Base-by-base conservation (phyloP, 2,329 filamentous ascomycete species). In the Berkeleyomyces rouxiae region DNA sequence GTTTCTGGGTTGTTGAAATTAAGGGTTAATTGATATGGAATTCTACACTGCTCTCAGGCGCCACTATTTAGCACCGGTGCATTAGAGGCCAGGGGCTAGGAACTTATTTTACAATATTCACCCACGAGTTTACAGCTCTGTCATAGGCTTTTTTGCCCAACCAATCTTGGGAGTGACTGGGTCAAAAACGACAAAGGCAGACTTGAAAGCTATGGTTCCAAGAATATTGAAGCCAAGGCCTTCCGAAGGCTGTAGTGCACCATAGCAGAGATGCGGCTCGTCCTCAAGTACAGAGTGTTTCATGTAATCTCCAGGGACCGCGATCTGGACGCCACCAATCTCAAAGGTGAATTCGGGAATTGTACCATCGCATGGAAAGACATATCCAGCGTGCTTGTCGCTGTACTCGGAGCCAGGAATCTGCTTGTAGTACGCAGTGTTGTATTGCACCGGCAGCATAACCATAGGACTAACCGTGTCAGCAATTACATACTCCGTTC, bases 401-500 rank as follows among this genome's bases (percentile, higher is more conserved):
- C 76, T 71, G 57, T 76, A 69, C 33, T 66, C 65, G 1, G 79
- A 77, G 11, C 76, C 77, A 1, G 69, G 66, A 7, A 82, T 73
- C 57, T 76, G 70, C 40, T 71, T 67, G 69, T 80, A 82, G 71
- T 82, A 82, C 3, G 69, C 73, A 3, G 76, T 68, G 57, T 77
- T 76, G 47, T 84, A 75, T 31, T 72, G 69, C 42, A 77, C 71
- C 68, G 83, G 79, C 65, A 83, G 78, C 39, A 87, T 75, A 64
- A 87, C 74, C 61, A 86, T 77, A 0, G 82, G 84, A 37, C 84
- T 86, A 65, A 84, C 84, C 9, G 79, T 80, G 72, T 83, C 81
- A 40, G 77, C 74, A 62, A 82, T 78, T 36, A 53, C 61, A 16
- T 53, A 63, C 23, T 23, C 23, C 1, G 53, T 58, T n/a, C 13